phyloP scores from a whole-genome alignment of 1,284 basidiomycete genomes.

The Ganoderma sinense region DNA sequence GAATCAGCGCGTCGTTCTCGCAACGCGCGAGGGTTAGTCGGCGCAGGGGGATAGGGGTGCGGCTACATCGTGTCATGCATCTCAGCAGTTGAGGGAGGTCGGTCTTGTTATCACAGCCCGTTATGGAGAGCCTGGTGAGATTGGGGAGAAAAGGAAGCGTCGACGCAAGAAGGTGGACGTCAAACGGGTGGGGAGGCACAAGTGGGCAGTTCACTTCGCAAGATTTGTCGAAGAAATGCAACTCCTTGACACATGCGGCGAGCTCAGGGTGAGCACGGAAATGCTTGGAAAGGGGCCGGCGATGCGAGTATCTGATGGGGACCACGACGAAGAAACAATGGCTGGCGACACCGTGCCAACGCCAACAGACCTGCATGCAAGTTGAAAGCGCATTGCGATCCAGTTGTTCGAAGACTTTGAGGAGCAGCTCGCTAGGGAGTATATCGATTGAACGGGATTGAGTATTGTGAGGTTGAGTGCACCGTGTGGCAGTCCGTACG shows the following conservation, averaged over 20 bases:
- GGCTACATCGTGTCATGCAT: not conserved
- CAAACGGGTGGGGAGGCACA: not conserved
- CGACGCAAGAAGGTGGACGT: not conserved
- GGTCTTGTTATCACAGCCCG: not conserved
- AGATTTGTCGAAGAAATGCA: not conserved
- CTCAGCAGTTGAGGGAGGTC: not conserved
- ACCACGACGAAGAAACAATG: not conserved
- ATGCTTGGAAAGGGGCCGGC: not conserved
- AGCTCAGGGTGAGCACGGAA: not conserved
- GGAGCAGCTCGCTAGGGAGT: not conserved
- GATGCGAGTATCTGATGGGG: not conserved
- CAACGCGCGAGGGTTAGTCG: not conserved
- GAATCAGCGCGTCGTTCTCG: not conserved
- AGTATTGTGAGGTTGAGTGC: not conserved
- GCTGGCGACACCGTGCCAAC: not conserved
- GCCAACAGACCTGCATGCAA: not conserved
- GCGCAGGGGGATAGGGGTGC: not conserved
- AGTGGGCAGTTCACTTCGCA: too few relatives aligned
- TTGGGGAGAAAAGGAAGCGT: not conserved
- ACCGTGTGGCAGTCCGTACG: not conserved
- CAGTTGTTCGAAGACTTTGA: not conserved
- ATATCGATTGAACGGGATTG: not conserved
- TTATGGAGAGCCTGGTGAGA: not conserved
- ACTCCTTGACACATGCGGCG: not conserved
- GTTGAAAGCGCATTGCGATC: not conserved